Evolutionary conservation across 129 eudicot species (phyloP), one percentile per base, ranked within the genome.

Genomic region (Escallonia rubra): DNA sequence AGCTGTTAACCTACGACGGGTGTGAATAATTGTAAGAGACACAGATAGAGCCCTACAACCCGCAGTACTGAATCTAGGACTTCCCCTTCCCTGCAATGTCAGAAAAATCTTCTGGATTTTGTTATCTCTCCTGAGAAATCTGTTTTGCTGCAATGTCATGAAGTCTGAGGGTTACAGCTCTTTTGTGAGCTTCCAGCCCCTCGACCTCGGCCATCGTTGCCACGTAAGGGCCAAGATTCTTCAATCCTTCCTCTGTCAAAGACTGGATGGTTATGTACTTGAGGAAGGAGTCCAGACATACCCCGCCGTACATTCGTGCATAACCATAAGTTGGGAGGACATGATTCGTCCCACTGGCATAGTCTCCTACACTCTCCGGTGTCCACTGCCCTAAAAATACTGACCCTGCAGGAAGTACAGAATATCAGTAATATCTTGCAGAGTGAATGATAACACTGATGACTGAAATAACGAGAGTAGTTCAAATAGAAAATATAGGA

Each of bases 361-460:
- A 94, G 67, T 94, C 99, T 61, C 99, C 99, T 8, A 94, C 99
- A 73, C 99, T 94, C 86, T 94, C 99, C 6, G 99, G 99, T 8
- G 99, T 94, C 99, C 99, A 94, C 69, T 85, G 93, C 66, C 99
- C 99, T 66, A 94, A 60, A 72, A 94, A 94, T 51, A 94, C 99
- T 23, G 99, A 94, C 23, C 99, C 99, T 94, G 86, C 74, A 60
- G 41, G 7, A 45, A 38, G 60, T 41, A 62, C 46, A 5, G 52
- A 65, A 5, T 64, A 45, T 4, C 16, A 48, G 50, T 46, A 9
- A 46, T 9, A 46, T 46, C 10, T 46, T 46, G 0, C 10, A 46
- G 50, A 6, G 34, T 23, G 1, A 23, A 23, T 23, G 34, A 23
- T 23, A 23, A 23, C 34, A 23, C 34, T 23, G 34, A 23, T 23